Base-by-base conservation (phyloP, 768 basidiomycete species). In the Phaeotremella skinneri region DNA sequence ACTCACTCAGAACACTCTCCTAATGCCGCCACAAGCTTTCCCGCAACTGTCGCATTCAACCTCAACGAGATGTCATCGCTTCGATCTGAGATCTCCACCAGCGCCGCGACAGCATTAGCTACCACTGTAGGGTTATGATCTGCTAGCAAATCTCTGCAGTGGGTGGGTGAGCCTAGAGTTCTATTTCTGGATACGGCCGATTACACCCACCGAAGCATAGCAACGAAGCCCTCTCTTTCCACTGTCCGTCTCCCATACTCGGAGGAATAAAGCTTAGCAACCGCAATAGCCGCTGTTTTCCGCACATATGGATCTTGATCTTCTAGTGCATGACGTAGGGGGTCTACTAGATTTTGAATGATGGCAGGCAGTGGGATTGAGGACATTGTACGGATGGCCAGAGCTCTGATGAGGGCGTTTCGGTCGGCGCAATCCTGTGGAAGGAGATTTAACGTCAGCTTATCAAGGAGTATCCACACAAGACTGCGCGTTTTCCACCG, bases 381-480 rank as follows among this genome's bases (percentile, higher is more conserved):
- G 5, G 96, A 94, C 94, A 99, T 98, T 13, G 96, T 99, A 42
- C 96, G 89, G 69, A 99, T 93, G 20, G 96, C 92, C 47, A 99
- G 82, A 16, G 94, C 96, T 32, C 96, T 89, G 57, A 99, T 91
- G 49, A 99, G 86, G 11, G 96, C 94, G 75, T 98, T 98, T 47
- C 89, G 85, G 74, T 98, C 94, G 69, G 86, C 88, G 69, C 91
- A 96, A 75, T 98, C 94, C 94, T 98, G 68, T 31, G 34, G 2
- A 9, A n/a, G 26, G 56, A 47, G 7, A 31, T 21, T n/a, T 7
- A 37, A 37, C 26, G 23, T 52, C 29, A 49, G 61, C 31, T 20
- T 25, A 7, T 7, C 34, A 37, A 37, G 9, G 7, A 7, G 34
- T 37, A n/a, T n/a, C n/a, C n/a, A n/a, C n/a, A n/a, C n/a, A n/a